Conservation (phyloP, 2,329 filamentous ascomycete genomes). For the Bretziella fagacearum region DNA sequence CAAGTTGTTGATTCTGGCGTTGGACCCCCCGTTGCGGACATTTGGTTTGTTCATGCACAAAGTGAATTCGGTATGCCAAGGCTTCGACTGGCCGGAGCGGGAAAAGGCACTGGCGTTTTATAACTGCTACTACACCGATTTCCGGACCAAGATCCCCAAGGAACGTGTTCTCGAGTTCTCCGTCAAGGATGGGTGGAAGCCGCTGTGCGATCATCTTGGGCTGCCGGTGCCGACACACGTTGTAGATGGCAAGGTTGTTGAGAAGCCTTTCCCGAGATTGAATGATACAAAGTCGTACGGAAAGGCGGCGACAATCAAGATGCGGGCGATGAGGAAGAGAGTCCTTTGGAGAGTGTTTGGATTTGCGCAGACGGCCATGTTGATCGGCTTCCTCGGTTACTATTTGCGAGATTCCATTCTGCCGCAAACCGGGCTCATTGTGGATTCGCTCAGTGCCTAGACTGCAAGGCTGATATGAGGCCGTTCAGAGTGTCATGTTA, state of each 20-base stretch:
- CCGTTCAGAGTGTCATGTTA: too few relatives aligned
- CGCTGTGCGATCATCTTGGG: slow-evolving; percentile 25
- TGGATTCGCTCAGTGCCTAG: not conserved
- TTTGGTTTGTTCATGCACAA: slow-evolving; percentile 20
- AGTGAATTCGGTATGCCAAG: slow-evolving; percentile 15
- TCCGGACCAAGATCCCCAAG: slow-evolving; percentile 21
- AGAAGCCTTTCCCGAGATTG: slow-evolving; percentile 17
- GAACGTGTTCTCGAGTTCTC: slow-evolving; percentile 24
- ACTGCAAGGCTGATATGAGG: not conserved
- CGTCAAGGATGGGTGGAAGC: slow-evolving; percentile 26
- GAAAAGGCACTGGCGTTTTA: slow-evolving; percentile 25
- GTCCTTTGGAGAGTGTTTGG: slow-evolving; percentile 15
- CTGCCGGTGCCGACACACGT: slow-evolving; percentile 24
- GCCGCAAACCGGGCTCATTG: not conserved
- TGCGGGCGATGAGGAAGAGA: slow-evolving; percentile 14
- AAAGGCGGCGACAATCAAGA: slow-evolving; percentile 8
- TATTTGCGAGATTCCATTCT: slow-evolving; percentile 7
- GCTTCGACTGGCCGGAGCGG: slow-evolving; percentile 20
- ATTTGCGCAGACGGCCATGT: slow-evolving; percentile 11
- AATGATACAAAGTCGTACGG: slow-evolving; percentile 16
- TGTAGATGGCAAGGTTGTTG: slow-evolving; percentile 15
- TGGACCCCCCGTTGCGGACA: slow-evolving; percentile 20
- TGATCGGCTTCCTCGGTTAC: slow-evolving; percentile 8
- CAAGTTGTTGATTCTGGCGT: slow-evolving; percentile 18
- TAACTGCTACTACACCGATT: slow-evolving; percentile 23